Conservation (phyloP, 768 basidiomycete genomes). For the Rhodocollybia butyracea region DNA sequence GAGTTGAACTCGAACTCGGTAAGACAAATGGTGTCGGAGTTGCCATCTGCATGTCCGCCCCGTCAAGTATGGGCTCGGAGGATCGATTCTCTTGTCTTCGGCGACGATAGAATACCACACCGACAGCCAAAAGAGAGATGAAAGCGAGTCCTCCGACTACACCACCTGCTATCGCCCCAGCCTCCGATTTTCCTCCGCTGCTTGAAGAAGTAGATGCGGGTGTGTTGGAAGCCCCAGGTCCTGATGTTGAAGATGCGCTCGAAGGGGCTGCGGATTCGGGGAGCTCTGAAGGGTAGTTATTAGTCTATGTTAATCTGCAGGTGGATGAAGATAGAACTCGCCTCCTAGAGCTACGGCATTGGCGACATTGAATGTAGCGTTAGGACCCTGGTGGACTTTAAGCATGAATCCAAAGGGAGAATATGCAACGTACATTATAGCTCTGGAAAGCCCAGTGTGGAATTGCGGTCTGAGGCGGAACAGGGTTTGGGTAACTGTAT, state of each 20-base stretch:
- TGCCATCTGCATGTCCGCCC: too few species aligned
- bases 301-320: too few species aligned
- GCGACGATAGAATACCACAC: not conserved
- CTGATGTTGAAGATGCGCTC: not conserved
- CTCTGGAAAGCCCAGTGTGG: not conserved
- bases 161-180: not conserved
- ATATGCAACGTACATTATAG: not conserved
- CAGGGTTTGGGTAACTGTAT: not conserved
- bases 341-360: too few species aligned
- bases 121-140: not conserved
- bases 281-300: not conserved
- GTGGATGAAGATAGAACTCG: too few species aligned
- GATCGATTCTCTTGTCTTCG: not conserved
- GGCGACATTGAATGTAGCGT: too few species aligned
- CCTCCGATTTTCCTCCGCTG: not conserved
- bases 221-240: not conserved
- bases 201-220: not conserved
- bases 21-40: not conserved
- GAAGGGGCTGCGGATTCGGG: not conserved
- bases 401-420: too few species aligned
- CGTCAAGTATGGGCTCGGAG: too few species aligned
- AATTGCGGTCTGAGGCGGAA: not conserved
- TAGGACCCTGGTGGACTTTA: too few species aligned
- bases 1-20: not conserved
- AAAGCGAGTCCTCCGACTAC: constrained; percentile 4